phyloP scores from a whole-genome alignment of 2,329 filamentous ascomycete genomes.

The Cyphellophora europaea region DNA sequence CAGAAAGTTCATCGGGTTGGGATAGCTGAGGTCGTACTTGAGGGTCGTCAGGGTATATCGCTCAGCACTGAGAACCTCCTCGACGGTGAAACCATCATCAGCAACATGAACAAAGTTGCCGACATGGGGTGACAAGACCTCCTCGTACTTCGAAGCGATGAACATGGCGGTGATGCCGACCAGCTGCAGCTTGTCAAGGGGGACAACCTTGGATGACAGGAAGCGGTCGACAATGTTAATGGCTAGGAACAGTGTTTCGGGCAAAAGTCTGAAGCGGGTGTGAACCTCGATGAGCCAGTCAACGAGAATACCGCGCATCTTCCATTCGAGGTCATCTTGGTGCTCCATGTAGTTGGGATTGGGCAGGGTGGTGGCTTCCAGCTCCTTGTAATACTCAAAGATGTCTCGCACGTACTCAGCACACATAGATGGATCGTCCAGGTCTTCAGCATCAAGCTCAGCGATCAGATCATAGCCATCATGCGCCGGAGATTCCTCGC shows the following conservation, averaged over 20 bases:
- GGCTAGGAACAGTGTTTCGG: conserved; percentile 90
- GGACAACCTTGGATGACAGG: conserved; percentile 87
- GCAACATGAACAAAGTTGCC: conserved; percentile 95
- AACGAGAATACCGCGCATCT: conserved; percentile 92
- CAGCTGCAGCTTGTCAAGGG: conserved; percentile 89
- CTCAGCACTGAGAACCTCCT: conserved; percentile 94
- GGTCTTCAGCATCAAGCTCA: conserved; percentile 75
- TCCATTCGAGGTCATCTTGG: conserved; percentile 94
- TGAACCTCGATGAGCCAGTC: conserved; percentile 99
- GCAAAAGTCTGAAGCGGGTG: conserved; percentile 88
- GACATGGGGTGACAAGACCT: conserved; percentile 92
- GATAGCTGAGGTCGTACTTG: conserved; percentile 95
- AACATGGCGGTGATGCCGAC: conserved; percentile 99
- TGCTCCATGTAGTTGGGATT: conserved; percentile 93
- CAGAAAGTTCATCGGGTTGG: conserved; percentile 99
- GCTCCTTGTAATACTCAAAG: conserved; percentile 85
- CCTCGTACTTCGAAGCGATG: conserved; percentile 97
- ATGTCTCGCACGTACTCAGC: conserved; percentile 96
- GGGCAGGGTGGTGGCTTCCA: conserved; percentile 72
- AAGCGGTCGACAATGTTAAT: conserved; percentile 99
- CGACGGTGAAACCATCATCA: conserved; percentile 90
- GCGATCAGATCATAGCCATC: conserved; percentile 25
- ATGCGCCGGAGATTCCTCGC: conserved; percentile 32
- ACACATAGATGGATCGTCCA: conserved; percentile 93
- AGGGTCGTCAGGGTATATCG: conserved; percentile 84